A percentile compares a stretch with the other conserved stretches of the same genome.
These are phyloP conservation scores for Ustulina deusta DNA, from an alignment of 2,329 filamentous ascomycete genomes.

Conservation along the genomic window DNA sequence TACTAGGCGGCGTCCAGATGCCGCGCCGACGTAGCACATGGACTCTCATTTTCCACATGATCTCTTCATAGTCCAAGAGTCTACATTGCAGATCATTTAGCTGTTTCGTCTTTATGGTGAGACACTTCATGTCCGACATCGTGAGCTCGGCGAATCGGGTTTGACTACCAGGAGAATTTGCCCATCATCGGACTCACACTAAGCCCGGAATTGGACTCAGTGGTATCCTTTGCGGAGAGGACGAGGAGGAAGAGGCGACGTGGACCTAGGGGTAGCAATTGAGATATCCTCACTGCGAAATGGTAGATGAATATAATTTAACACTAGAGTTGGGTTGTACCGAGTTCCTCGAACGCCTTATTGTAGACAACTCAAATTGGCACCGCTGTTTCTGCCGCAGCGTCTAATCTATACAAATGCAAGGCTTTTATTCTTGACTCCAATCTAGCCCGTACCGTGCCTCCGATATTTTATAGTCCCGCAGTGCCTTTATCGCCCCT, in stretches of 20 bases:
- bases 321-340: background rate
- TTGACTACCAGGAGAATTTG: background rate
- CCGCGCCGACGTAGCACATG: background rate
- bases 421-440: constrained; percentile 58
- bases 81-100: background rate
- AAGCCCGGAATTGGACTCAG: background rate
- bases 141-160: background rate
- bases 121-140: background rate
- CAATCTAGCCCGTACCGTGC: constrained; percentile 86
- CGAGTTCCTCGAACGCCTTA: background rate
- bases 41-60: background rate
- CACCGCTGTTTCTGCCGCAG: background rate
- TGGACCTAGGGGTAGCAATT: background rate
- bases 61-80: background rate
- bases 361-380: background rate
- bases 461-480: constrained; percentile 79
- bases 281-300: background rate
- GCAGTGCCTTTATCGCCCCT: constrained; percentile 77
- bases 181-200: background rate
- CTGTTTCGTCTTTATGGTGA: constrained; percentile 5
- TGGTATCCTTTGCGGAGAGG: background rate
- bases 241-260: background rate
- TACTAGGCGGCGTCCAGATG: background rate
- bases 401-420: constrained; percentile 23
- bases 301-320: background rate